Conservation (phyloP, 805 yeast genomes). For the Candida germanica region DNA sequence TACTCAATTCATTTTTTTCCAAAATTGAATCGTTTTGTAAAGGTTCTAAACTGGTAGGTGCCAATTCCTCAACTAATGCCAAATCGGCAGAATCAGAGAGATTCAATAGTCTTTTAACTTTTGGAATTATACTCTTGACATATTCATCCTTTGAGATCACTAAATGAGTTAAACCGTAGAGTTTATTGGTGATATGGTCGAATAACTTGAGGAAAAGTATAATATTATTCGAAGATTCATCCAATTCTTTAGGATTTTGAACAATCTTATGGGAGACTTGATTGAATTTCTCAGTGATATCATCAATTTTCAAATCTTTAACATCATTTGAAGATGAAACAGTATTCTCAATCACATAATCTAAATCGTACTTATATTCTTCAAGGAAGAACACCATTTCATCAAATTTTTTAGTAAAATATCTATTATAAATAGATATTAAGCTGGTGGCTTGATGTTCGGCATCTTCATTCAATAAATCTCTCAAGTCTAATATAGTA, state of each 20-base stretch:
- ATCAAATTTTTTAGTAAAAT: constrained; percentile 45
- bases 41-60: constrained; percentile 48
- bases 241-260: constrained; percentile 1
- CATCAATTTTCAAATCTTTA: constrained; percentile 22
- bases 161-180: constrained; percentile 67
- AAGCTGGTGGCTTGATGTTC: constrained; percentile 39
- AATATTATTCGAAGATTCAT: constrained; percentile 13
- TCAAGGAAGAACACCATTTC: constrained; percentile 64
- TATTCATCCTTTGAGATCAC: constrained; percentile 48
- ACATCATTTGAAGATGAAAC: background rate
- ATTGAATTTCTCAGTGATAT: constrained; percentile 14
- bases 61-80: constrained; percentile 58
- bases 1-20: constrained; percentile 55
- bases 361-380: constrained; percentile 43
- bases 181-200: constrained; percentile 50
- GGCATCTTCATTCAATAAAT: constrained; percentile 1
- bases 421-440: constrained; percentile 48
- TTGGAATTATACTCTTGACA: constrained; percentile 39
- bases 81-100: constrained; percentile 32
- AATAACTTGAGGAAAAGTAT: constrained; percentile 60
- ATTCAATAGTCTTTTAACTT: constrained; percentile 41
- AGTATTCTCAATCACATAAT: background rate
- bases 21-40: constrained; percentile 41
- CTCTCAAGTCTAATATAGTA: constrained; percentile 18
- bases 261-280: background rate